phyloP scores from a whole-genome alignment of 2,329 filamentous ascomycete genomes.

The Aspergillus sp. region DNA sequence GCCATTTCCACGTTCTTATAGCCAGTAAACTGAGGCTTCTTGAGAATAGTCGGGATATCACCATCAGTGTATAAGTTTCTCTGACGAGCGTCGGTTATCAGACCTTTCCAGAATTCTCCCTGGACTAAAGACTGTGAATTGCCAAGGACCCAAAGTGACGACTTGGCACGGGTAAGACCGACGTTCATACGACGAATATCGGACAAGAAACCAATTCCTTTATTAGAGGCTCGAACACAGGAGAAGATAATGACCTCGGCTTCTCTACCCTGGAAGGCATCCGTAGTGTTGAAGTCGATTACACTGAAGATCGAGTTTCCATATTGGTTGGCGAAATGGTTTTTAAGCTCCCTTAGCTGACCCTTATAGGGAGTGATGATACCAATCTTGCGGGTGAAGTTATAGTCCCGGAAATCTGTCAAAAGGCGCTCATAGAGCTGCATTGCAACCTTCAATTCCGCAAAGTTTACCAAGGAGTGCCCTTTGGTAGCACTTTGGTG shows the following conservation, averaged over 20 bases:
- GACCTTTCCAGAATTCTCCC: conserved; percentile 84
- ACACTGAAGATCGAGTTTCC: conserved; percentile 72
- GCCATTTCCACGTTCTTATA: conserved; percentile 46
- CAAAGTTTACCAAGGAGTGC: conserved; percentile 85
- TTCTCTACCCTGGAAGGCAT: conserved; percentile 95
- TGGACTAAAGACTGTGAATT: conserved; percentile 84
- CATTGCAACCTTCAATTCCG: conserved; percentile 83
- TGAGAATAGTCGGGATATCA: conserved; percentile 57
- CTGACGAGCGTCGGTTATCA: conserved; percentile 76
- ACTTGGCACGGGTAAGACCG: conserved; percentile 93
- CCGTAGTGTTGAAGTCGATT: conserved; percentile 98
- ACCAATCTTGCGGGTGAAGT: conserved; percentile 82
- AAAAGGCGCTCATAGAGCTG: conserved; percentile 78
- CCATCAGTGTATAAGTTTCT: conserved; percentile 76
- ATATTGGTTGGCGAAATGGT: conserved; percentile 70
- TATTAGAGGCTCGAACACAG: conserved; percentile 89
- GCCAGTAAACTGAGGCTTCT: conserved; percentile 51
- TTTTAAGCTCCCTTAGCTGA: conserved; percentile 77
- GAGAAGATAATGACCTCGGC: conserved; percentile 99
- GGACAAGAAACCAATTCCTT: conserved; percentile 94
- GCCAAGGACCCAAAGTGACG: conserved; percentile 92
- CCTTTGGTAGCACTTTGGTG: conserved; percentile 79
- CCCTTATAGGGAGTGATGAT: conserved; percentile 99
- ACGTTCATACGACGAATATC: conserved; percentile 99
- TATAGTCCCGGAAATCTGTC: conserved; percentile 66